Base-by-base conservation (phyloP, 2,329 filamentous ascomycete species). In the Drechslerella coelobrocha region DNA sequence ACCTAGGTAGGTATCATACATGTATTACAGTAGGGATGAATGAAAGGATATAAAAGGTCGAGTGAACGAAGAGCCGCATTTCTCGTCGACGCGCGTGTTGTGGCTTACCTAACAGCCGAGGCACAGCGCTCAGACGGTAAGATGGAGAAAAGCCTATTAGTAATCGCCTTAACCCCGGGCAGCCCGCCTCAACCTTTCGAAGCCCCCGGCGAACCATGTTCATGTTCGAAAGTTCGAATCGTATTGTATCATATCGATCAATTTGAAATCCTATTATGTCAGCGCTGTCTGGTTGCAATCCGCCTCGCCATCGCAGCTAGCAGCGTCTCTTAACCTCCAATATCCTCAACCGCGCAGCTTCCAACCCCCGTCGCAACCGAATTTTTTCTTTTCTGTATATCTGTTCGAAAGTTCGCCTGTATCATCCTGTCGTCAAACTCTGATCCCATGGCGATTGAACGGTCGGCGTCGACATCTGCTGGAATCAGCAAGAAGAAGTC, bases 401-500 rank as follows among this genome's bases (percentile, higher is more conserved):
- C 12, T 5, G 34, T 39, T 39, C 17, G 12, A n/a, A 10, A 39
- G 29, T 34, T 60, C 39, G 48, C 39, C 56, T 29, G 45, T 43
- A 43, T 23, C 47, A 47, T 59, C 54, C 24, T 34, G 51, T 50
- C 12, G 53, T 14, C 21, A 10, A 39, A 27, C 29, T 41, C 10
- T 45, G 34, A 29, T 31, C 54, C 23, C 39, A 69, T 69, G 65
- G 65, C 65, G 52, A 69, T 62, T 59, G 65, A 69, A 62, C 57
- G 65, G 27, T 37, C 57, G 34, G 52, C 53, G n/a, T 52, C 57
- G 23, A 39, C 34, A 4, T 31, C 61, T 1, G 41, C 61, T 43
- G 65, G 65, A 21, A 59, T 69, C 27, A 62, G 31, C 14, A 69
- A 69, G 31, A 69, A 69, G 52, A 69, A 69, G 27, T 41, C 57